These are phyloP conservation scores for Sorghum bicolor DNA, from an alignment of 176 grass and related monocot genomes.

Conservation along the genomic window Sorghum_bicolor_NCBIv3 NC_012876.2:6502501-6503000, in stretches of 20 bases:
- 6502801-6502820: not conserved
- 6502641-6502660: not conserved
- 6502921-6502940: not conserved
- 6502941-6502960: not conserved
- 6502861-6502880: not conserved
- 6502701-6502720: not conserved
- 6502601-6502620: not conserved
- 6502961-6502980: not conserved
- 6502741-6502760: not conserved
- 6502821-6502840: not conserved
- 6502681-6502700: not conserved
- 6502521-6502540: constrained; percentile 38
- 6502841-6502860: not conserved
- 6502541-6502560: constrained; percentile 9
- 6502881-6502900: not conserved
- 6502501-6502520: constrained; percentile 66
- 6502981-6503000: not conserved
- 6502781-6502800: not conserved
- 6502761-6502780: not conserved
- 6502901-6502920: not conserved
- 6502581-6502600: not conserved
- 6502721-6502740: not conserved
- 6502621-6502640: not conserved
- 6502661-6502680: not conserved
- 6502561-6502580: constrained; percentile 55